Conservation (phyloP, 768 basidiomycete genomes). For the Gyrodon lividus region DNA sequence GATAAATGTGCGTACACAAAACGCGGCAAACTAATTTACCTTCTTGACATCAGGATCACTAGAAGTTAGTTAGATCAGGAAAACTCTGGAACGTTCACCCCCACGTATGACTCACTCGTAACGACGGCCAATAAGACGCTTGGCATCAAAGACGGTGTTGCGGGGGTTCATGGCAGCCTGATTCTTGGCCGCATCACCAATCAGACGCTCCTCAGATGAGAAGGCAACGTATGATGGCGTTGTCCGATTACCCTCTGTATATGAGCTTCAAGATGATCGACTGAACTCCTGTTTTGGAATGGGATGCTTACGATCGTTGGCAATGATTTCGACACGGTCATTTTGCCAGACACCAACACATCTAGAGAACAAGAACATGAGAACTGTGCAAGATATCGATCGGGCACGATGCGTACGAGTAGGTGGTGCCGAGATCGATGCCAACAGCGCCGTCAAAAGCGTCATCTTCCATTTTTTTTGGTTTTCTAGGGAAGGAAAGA, state of each 20-base stretch:
- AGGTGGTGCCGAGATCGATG: conserved; percentile 96
- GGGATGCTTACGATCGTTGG: conserved; percentile 80
- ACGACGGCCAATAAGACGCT: conserved; percentile 96
- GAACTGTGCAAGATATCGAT: conserved; percentile 20
- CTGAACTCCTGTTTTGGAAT: neutral
- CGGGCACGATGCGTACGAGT: conserved; percentile 62
- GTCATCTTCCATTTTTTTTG: conserved; percentile 81
- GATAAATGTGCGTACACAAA: neutral
- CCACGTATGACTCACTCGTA: conserved; percentile 66
- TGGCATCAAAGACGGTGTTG: conserved; percentile 99
- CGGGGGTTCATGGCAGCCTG: conserved; percentile 99
- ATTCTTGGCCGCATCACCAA: conserved; percentile 98
- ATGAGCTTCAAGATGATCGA: conserved; percentile 1
- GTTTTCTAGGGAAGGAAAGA: conserved; percentile 29
- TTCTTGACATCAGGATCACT: conserved; percentile 94
- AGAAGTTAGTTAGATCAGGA: conserved; percentile 12
- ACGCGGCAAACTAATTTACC: conserved; percentile 32
- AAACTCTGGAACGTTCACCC: neutral
- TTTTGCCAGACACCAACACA: conserved; percentile 99
- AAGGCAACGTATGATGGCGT: conserved; percentile 99
- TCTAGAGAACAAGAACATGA: conserved; percentile 40
- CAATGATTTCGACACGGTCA: conserved; percentile 99
- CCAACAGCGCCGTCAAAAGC: conserved; percentile 92
- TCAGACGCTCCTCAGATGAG: conserved; percentile 92
- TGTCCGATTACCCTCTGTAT: conserved; percentile 92